A percentile compares a stretch with the other conserved stretches of the same genome.
Evolutionary conservation across 2,329 filamentous ascomycete species (phyloP).

Genomic region (Penicillium sp.): DNA sequence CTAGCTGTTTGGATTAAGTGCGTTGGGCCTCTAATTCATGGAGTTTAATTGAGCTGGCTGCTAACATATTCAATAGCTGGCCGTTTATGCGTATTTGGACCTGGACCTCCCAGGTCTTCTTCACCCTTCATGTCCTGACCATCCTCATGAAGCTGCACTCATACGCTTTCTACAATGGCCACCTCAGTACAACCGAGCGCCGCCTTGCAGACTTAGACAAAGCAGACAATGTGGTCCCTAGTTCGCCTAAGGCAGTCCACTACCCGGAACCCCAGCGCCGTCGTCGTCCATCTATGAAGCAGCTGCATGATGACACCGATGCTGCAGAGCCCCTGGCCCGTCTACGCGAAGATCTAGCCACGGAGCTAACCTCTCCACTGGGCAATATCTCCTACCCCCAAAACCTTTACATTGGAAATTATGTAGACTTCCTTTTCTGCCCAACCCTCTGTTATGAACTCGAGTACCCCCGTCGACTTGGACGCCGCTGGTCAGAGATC

Average conservation of each 20-base stretch:
- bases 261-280: constrained; percentile 62
- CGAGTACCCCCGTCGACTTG: constrained; percentile 80
- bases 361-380: constrained; percentile 86
- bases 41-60: not conserved
- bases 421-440: constrained; percentile 82
- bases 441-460: constrained; percentile 97
- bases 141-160: constrained; percentile 99
- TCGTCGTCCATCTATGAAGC: constrained; percentile 27
- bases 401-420: constrained; percentile 83
- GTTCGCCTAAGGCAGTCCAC: constrained; percentile 63
- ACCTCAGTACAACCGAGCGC: constrained; percentile 82
- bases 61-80: constrained; percentile 47
- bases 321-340: constrained; percentile 60
- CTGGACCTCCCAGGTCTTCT: constrained; percentile 96
- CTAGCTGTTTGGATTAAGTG: constrained; percentile 74
- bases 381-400: constrained; percentile 86
- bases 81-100: constrained; percentile 88
- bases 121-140: constrained; percentile 85
- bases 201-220: constrained; percentile 81
- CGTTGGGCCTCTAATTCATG: constrained; percentile 21
- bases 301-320: constrained; percentile 28
- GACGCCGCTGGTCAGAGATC: constrained; percentile 77
- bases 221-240: constrained; percentile 62
- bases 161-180: constrained; percentile 97
- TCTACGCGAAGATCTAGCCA: constrained; percentile 81